Conservation (phyloP, 768 basidiomycete species). For the Tremella mesenterica region DNA sequence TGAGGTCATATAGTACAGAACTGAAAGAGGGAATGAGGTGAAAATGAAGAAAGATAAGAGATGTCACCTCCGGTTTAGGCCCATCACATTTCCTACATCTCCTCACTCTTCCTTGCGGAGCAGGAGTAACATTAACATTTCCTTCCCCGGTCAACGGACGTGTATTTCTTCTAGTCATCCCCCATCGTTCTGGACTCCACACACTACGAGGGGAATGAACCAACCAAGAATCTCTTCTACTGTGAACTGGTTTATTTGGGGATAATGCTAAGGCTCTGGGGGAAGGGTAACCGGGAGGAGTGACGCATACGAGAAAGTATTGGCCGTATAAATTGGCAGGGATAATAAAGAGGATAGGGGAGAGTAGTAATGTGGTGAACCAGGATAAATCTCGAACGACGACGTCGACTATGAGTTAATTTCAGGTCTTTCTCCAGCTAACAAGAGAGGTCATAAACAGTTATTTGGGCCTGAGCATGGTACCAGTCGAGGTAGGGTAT, state of each 20-base stretch:
- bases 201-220: constrained; percentile 47
- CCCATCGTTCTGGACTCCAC: constrained; percentile 48
- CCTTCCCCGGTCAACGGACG: neutral
- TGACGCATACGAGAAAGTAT: constrained; percentile 76
- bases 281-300: constrained; percentile 65
- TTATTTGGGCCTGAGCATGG: no score
- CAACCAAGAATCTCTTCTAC: constrained; percentile 18
- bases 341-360: constrained; percentile 63
- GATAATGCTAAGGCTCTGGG: constrained; percentile 17
- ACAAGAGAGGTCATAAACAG: no score
- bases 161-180: constrained; percentile 7
- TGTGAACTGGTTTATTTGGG: constrained; percentile 2
- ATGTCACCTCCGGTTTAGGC: constrained; percentile 66
- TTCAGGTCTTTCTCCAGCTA: no score
- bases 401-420: constrained; percentile 63
- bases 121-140: neutral
- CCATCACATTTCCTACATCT: constrained; percentile 63
- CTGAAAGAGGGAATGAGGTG: no score
- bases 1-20: no score
- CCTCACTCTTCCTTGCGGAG: constrained; percentile 43
- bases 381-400: constrained; percentile 59
- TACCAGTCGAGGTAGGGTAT: no score
- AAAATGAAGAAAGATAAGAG: constrained; percentile 1
- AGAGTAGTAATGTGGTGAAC: constrained; percentile 50
- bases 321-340: constrained; percentile 67